phyloP scores from a whole-genome alignment of 2,329 filamentous ascomycete species.

The Delphinella strobiligena region DNA sequence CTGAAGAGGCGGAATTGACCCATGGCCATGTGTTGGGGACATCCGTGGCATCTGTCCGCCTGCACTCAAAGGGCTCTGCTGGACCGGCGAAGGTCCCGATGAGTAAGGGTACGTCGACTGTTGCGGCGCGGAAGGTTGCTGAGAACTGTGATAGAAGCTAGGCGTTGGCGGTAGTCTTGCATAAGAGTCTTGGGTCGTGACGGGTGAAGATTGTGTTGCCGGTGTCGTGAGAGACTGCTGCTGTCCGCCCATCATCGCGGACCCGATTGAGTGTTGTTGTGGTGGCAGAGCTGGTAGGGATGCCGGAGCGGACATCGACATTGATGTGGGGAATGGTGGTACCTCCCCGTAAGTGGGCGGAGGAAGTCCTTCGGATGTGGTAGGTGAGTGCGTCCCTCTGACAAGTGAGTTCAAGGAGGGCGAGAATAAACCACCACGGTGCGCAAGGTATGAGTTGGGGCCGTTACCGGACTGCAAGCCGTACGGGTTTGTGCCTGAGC shows the following conservation, averaged over 20 bases:
- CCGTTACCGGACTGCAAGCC: conserved; percentile 36
- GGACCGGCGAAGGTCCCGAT: conserved; percentile 35
- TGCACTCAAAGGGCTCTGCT: conserved; percentile 37
- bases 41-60: conserved; percentile 36
- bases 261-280: conserved; percentile 33
- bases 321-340: conserved; percentile 47
- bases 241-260: conserved; percentile 32
- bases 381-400: conserved; percentile 46
- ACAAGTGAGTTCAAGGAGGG: conserved; percentile 42
- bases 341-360: conserved; percentile 58
- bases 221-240: conserved; percentile 24
- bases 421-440: conserved; percentile 41
- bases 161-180: conserved; percentile 45
- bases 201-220: conserved; percentile 21
- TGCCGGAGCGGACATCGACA: conserved; percentile 43
- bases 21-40: conserved; percentile 37
- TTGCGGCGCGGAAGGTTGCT: conserved; percentile 40
- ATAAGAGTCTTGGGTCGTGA: conserved; percentile 48
- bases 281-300: conserved; percentile 33
- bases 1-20: conserved; percentile 31
- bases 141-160: conserved; percentile 48
- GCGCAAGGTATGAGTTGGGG: conserved; percentile 34
- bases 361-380: conserved; percentile 49
- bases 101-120: conserved; percentile 37
- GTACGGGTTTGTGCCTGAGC: conserved; percentile 46